A percentile compares a stretch with the other conserved stretches of the same genome.
Evolutionary conservation across 2,329 filamentous ascomycete species (phyloP).

Genomic region (Colletotrichum orchidophilum): DNA sequence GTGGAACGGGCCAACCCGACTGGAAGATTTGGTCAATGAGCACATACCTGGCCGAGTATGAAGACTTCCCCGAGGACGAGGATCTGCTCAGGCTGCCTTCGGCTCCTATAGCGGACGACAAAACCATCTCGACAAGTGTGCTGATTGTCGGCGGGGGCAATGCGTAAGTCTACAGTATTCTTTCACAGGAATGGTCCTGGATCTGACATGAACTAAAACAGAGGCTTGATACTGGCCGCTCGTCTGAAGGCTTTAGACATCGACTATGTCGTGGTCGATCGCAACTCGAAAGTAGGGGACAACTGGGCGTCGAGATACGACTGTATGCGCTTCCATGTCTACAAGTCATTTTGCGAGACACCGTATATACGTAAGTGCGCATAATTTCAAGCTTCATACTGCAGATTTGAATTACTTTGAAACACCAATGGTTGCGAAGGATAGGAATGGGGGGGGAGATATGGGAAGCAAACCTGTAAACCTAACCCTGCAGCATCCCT

Average conservation of each 20-base stretch:
- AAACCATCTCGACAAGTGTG: constrained; percentile 43
- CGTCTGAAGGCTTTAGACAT: constrained; percentile 49
- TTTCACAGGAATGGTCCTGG: not conserved
- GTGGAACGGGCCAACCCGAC: not conserved
- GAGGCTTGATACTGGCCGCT: constrained; percentile 44
- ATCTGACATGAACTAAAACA: not conserved
- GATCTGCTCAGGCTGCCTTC: constrained; percentile 36
- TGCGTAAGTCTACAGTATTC: constrained; percentile 35
- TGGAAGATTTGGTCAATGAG: constrained; percentile 48
- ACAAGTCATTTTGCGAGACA: constrained; percentile 45
- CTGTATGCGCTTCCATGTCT: constrained; percentile 49
- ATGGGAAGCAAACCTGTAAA: too few relatives aligned
- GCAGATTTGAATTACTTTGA: too few relatives aligned
- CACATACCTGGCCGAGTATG: constrained; percentile 41
- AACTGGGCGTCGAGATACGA: constrained; percentile 52
- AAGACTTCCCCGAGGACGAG: constrained; percentile 41
- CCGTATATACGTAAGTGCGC: constrained; percentile 44
- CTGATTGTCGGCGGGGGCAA: constrained; percentile 47
- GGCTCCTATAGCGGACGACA: constrained; percentile 22
- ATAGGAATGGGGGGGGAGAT: too few relatives aligned
- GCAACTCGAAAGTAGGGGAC: constrained; percentile 46
- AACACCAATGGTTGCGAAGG: too few relatives aligned
- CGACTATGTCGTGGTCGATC: constrained; percentile 47
- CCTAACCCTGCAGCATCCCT: not conserved
- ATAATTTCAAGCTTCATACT: not conserved